Evolutionary conservation across 352 stramenopile species (phyloP).

Genomic region (Pythium brassicae): DNA sequence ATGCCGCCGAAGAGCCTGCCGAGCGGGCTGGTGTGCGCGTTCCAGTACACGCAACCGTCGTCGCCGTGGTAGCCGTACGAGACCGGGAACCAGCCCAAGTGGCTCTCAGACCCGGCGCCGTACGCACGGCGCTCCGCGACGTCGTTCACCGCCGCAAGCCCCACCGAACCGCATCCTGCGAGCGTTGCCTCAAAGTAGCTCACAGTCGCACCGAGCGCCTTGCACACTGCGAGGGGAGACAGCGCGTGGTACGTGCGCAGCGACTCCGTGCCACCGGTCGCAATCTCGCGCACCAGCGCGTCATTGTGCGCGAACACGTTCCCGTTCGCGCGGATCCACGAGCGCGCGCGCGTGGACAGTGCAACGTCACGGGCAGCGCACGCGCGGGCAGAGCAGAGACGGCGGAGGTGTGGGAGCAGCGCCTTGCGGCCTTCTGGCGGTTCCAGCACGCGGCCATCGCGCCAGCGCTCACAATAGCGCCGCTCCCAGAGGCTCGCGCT

Average conservation of each 20-base stretch:
- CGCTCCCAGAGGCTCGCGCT: constrained; percentile 21
- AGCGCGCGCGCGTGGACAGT: constrained; percentile 26
- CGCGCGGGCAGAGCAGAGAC: constrained; percentile 14
- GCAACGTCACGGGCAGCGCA: neutral
- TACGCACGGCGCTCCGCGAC: constrained; percentile 15
- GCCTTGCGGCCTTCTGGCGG: neutral
- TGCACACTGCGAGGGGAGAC: constrained; percentile 7
- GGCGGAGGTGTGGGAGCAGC: constrained; percentile 14
- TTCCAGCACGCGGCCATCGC: constrained; percentile 1
- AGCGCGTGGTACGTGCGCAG: constrained; percentile 18
- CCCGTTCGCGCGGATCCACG: constrained; percentile 16
- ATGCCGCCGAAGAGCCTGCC: constrained; percentile 8
- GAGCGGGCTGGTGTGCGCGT: constrained; percentile 11
- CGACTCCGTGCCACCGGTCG: constrained; percentile 26
- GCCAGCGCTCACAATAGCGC: constrained; percentile 20
- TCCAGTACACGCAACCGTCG: constrained; percentile 27
- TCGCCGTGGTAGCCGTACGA: constrained; percentile 43
- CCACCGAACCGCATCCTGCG: constrained; percentile 23
- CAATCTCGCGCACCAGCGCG: constrained; percentile 18
- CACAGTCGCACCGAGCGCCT: constrained; percentile 1
- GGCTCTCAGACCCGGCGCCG: constrained; percentile 24
- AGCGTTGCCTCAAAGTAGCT: constrained; percentile 34
- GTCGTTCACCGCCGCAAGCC: constrained; percentile 16
- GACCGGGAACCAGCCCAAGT: constrained; percentile 30
- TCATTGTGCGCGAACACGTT: constrained; percentile 32